These are phyloP conservation scores for Neonectria neomacrospora DNA, from an alignment of 2,329 filamentous ascomycete genomes.

Conservation along the genomic window DNA sequence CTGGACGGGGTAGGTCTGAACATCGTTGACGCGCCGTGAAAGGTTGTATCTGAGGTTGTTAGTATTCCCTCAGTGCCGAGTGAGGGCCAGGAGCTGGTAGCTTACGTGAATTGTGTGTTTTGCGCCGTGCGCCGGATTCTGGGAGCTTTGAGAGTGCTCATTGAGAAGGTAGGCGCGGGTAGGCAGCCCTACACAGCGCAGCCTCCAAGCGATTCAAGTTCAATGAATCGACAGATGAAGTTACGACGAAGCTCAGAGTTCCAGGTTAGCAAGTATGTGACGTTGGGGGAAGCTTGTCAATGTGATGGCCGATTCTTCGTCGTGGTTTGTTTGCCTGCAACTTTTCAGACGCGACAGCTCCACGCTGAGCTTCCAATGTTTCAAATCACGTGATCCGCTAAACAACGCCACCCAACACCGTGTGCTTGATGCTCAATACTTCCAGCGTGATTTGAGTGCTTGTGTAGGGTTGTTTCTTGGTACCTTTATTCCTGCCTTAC, in stretches of 20 bases:
- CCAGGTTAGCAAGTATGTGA: not conserved
- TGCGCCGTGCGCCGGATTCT: slow-evolving; percentile 60
- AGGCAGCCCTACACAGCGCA: slow-evolving; percentile 31
- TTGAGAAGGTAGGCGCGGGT: slow-evolving; percentile 42
- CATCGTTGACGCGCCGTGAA: slow-evolving; percentile 66
- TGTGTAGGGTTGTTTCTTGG: not conserved
- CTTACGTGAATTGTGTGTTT: slow-evolving; percentile 62
- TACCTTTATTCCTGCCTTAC: not conserved
- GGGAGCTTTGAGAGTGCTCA: slow-evolving; percentile 50
- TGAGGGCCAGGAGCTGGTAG: not conserved
- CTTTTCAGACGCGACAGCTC: slow-evolving; percentile 45
- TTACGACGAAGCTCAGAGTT: not conserved
- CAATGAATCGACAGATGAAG: not conserved
- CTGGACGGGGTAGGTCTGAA: slow-evolving; percentile 69
- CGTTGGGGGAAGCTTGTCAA: not conserved
- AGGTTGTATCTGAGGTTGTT: slow-evolving; percentile 65
- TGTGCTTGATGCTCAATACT: not conserved
- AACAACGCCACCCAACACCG: not conserved
- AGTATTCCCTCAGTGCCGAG: slow-evolving; percentile 1
- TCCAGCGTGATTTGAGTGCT: not conserved
- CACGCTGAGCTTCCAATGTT: slow-evolving; percentile 35
- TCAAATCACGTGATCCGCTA: slow-evolving; percentile 33
- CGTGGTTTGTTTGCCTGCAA: slow-evolving; percentile 30
- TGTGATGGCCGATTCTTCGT: slow-evolving; percentile 4
- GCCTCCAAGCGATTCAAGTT: not conserved